Evolutionary conservation across 1,139 yeast genomes (phyloP), one percentile per base, ranked within the genome.

Genomic region (Yamadazyma oceani): DNA sequence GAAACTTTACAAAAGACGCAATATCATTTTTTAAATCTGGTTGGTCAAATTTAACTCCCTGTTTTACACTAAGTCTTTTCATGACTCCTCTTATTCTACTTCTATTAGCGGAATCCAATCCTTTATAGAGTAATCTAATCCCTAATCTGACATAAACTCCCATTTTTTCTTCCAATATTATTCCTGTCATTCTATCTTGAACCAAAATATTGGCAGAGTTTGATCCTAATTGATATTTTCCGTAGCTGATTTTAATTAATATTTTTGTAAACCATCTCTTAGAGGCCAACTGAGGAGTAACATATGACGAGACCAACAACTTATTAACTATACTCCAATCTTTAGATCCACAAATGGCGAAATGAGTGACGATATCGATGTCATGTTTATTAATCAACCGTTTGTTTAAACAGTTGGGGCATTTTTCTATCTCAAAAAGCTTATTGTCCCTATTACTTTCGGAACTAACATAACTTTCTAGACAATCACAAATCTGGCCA

Each of bases 191-290:
- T 46, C 98, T 70, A 59, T 92, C 97, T 58, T 92, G 97, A 2
- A 92, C 97, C 37, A 92, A 67, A 29, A 92, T 92, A 54, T 90
- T 90, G 11, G 97, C 98, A 33, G 94, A 87, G 55, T 90, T 87
- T 26, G 89, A 84, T 1, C 98, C 98, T 22, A 90, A 64, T 34
- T 82, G 80, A 57, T 89, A 85, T 49, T 85, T 84, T 0, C 98
- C 98, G 55, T 88, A 89, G 0, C 95, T 86, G 33, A 92, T 66
- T 54, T 88, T 90, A 39, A 89, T 85, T 42, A 89, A 67, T 3
- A 85, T 76, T 52, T 85, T 88, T 5, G 90, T 75, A 50, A 85
- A 87, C 97, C 97, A 89, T 45, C 92, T 78, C 49, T 86, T 82
- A 3, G 92, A 78, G 0, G 97, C 97, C 48, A 84, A 79, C 40